These are phyloP conservation scores for Myrica gale DNA, from an alignment of 306 rosid species.

Conservation along the genomic window DNA sequence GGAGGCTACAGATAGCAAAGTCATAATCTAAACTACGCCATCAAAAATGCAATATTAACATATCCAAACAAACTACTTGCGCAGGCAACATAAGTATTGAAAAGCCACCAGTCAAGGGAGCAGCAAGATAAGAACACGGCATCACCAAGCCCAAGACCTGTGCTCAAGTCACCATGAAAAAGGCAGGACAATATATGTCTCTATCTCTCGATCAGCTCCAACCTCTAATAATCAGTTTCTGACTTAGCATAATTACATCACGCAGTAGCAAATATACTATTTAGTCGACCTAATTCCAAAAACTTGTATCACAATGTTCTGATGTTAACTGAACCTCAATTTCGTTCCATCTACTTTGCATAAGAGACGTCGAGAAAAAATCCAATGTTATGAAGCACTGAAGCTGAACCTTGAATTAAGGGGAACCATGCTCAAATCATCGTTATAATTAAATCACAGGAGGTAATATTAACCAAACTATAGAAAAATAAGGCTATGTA, in stretches of 20 bases:
- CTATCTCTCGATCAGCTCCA: too few relatives aligned
- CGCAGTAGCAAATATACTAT: too few relatives aligned
- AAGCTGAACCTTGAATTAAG: not conserved
- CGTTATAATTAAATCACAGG: not conserved
- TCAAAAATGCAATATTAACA: not conserved
- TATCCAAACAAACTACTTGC: not conserved
- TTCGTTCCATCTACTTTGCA: too few relatives aligned
- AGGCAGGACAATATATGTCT: not conserved
- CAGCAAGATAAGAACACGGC: not conserved
- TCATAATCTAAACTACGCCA: not conserved
- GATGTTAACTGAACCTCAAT: not conserved
- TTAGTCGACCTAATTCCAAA: too few relatives aligned
- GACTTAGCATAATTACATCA: too few relatives aligned
- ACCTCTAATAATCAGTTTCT: too few relatives aligned
- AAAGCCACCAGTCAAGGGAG: not conserved
- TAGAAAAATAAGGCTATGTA: slow-evolving; percentile 7
- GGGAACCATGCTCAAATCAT: not conserved
- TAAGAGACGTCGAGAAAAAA: not conserved
- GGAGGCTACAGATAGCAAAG: not conserved
- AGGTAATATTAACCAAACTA: not conserved
- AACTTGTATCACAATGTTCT: not conserved
- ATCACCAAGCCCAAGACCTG: not conserved
- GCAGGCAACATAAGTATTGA: not conserved
- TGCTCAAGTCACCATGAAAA: not conserved
- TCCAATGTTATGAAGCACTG: not conserved